A percentile compares a stretch with the other conserved stretches of the same genome.
phyloP scores from a whole-genome alignment of 2,329 filamentous ascomycete species.

The Sporothrix dimorphospora region DNA sequence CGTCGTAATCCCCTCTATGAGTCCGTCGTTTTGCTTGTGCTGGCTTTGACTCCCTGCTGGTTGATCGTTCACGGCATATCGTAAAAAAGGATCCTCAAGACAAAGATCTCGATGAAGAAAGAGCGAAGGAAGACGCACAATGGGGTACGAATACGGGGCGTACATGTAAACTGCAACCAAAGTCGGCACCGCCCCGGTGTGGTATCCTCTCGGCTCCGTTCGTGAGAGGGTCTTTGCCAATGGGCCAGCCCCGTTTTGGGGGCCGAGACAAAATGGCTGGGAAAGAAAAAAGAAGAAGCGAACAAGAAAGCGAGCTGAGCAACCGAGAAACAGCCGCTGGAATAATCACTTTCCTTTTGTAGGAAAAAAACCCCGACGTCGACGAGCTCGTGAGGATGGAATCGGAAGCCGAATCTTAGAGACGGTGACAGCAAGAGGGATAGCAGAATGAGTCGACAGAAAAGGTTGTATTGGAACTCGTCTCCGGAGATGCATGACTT shows the following conservation, averaged over 20 bases:
- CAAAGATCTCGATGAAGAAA: constrained; percentile 1
- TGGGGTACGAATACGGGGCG: not conserved
- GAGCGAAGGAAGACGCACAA: not conserved
- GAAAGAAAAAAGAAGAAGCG: not conserved
- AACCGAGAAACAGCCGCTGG: not conserved
- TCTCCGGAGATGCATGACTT: not conserved
- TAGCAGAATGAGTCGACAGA: not conserved
- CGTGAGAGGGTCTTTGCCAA: not conserved
- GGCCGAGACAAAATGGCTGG: not conserved
- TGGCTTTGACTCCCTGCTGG: not conserved
- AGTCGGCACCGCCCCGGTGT: not conserved
- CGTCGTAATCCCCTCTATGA: not conserved
- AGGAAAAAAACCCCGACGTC: not conserved
- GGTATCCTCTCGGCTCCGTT: not conserved
- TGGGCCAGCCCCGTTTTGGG: not conserved
- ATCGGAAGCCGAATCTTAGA: not conserved
- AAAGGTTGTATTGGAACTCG: not conserved
- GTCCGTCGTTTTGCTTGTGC: no score
- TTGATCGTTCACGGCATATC: not conserved
- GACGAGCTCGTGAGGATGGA: not conserved
- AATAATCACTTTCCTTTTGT: not conserved
- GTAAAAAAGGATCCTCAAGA: not conserved
- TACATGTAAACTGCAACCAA: not conserved
- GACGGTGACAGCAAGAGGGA: not conserved
- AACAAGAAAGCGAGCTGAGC: not conserved